Conservation (phyloP, 2,329 filamentous ascomycete species). For the Aspergillus sp. region DNA sequence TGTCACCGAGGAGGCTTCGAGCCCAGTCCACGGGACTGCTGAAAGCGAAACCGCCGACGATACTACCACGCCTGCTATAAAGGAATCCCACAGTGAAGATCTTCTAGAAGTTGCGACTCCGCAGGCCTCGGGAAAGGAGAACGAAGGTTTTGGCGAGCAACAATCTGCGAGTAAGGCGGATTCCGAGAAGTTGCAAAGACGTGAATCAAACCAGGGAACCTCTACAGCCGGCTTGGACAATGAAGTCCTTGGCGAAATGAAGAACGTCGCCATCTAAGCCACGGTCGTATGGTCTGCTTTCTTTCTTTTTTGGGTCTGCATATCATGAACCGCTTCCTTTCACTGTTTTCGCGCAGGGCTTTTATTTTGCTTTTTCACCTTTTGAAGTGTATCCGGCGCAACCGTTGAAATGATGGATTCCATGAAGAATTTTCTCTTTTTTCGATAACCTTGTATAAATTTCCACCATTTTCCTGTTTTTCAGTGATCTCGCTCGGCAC, state of each 20-base stretch:
- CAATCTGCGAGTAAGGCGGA: constrained; percentile 24
- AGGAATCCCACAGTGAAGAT: constrained; percentile 36
- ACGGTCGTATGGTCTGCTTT: constrained; percentile 13
- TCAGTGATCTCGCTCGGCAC: constrained; percentile 18
- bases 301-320: constrained; percentile 13
- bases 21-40: constrained; percentile 32
- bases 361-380: constrained; percentile 8
- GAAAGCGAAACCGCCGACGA: constrained; percentile 36
- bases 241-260: constrained; percentile 48
- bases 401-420: constrained; percentile 24
- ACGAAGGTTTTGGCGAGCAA: constrained; percentile 26
- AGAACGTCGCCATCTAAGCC: constrained; percentile 46
- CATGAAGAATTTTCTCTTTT: constrained; percentile 20
- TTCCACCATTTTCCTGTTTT: constrained; percentile 24
- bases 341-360: constrained; percentile 5
- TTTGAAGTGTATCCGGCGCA: constrained; percentile 23
- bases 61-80: constrained; percentile 27
- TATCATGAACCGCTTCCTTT: constrained; percentile 12
- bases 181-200: constrained; percentile 31
- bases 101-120: constrained; percentile 42
- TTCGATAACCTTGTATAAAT: constrained; percentile 35
- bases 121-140: constrained; percentile 36
- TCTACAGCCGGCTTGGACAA: constrained; percentile 32
- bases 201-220: constrained; percentile 27
- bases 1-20: constrained; percentile 46